A percentile compares a stretch with the other conserved stretches of the same genome.
These are phyloP conservation scores for Xylaria sp. DNA, from an alignment of 2,329 filamentous ascomycete species.

Conservation along the genomic window DNA sequence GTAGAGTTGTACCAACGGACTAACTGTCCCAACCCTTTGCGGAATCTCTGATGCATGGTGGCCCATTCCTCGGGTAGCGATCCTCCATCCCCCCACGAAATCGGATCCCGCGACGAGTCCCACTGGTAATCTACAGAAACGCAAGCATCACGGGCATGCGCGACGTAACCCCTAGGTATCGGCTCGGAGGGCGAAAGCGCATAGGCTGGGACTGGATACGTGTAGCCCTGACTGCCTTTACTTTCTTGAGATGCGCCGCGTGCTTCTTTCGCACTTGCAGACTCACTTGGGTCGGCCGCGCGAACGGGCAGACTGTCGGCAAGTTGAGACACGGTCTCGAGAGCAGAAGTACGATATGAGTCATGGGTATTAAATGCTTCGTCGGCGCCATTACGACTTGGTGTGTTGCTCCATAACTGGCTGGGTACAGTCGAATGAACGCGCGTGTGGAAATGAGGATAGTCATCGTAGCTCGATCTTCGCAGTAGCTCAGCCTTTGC, in stretches of 20 bases:
- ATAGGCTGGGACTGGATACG: constrained; percentile 73
- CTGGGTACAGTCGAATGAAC: constrained; percentile 26
- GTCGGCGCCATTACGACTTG: constrained; percentile 22
- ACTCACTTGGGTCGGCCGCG: constrained; percentile 13
- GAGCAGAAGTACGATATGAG: constrained; percentile 12
- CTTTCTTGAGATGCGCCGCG: constrained; percentile 13
- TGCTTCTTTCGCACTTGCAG: constrained; percentile 6
- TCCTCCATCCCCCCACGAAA: constrained; percentile 83
- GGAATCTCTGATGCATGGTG: constrained; percentile 86
- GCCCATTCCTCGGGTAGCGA: constrained; percentile 92
- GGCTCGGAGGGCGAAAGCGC: constrained; percentile 73
- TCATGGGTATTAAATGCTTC: constrained; percentile 20
- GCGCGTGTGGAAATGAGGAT: constrained; percentile 36
- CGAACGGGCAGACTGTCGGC: constrained; percentile 18
- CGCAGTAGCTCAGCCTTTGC: constrained; percentile 84
- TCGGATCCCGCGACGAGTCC: constrained; percentile 78
- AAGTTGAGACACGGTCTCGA: constrained; percentile 24
- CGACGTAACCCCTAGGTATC: constrained; percentile 82
- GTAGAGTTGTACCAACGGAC: constrained; percentile 73
- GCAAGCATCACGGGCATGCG: constrained; percentile 84
- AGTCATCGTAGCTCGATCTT: constrained; percentile 60
- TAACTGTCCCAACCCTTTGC: constrained; percentile 70
- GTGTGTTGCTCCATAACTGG: constrained; percentile 38
- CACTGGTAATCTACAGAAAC: constrained; percentile 87
- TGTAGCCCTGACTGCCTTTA: constrained; percentile 47